phyloP scores from a whole-genome alignment of 305 asterid species.

The Rubia tinctorum region DNA sequence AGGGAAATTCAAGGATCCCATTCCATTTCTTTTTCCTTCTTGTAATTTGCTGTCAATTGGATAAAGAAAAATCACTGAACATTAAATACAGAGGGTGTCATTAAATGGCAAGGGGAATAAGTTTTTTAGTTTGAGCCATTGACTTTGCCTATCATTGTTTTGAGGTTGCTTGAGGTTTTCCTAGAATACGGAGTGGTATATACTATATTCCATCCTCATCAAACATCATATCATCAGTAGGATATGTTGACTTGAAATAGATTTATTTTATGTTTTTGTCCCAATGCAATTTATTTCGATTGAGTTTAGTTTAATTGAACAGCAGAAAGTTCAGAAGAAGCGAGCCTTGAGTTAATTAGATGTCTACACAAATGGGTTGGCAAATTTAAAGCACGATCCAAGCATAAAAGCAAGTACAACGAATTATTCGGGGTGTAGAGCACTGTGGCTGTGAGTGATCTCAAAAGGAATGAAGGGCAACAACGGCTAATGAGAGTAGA shows the following conservation, averaged over 20 bases:
- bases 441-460: slow-evolving; percentile 23
- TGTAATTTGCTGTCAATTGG: background rate
- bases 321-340: too few species aligned
- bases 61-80: background rate
- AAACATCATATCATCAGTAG: background rate
- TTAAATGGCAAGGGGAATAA: background rate
- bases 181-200: too few species aligned
- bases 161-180: background rate
- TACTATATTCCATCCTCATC: background rate
- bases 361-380: too few species aligned
- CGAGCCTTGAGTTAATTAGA: too few species aligned
- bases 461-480: slow-evolving; percentile 65
- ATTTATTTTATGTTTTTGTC: too few species aligned
- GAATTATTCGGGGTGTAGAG: slow-evolving; percentile 1
- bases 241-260: too few species aligned
- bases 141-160: background rate
- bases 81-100: background rate
- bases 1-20: slow-evolving; percentile 1
- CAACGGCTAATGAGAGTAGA: slow-evolving; percentile 36
- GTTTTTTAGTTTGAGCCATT: background rate
- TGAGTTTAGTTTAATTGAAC: too few species aligned
- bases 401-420: slow-evolving; percentile 27
- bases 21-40: background rate
- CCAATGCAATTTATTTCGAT: too few species aligned
- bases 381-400: slow-evolving; percentile 14